Base-by-base conservation (phyloP, 75 land plant genomes). In the Selaginella tamariscina region DNA sequence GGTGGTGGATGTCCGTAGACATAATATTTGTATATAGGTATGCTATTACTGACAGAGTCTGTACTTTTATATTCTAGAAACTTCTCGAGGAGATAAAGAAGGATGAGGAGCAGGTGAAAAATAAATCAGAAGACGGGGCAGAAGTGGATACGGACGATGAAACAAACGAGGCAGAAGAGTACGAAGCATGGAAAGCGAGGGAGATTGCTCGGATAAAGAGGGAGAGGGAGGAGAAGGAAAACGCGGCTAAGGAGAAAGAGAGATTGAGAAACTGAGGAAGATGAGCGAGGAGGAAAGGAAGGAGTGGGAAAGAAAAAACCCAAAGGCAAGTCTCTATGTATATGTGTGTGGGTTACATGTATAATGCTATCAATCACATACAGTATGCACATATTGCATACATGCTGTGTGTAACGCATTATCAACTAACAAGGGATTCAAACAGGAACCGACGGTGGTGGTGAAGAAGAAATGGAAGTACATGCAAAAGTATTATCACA, bases 401-500 rank as follows among this genome's bases (percentile, higher is more conserved):
- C n/a, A n/a, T n/a, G n/a, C n/a, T n/a, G n/a, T n/a, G n/a, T n/a
- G n/a, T n/a, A n/a, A n/a, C n/a, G n/a, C n/a, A n/a, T n/a, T n/a
- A n/a, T n/a, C n/a, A n/a, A n/a, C n/a, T n/a, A n/a, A n/a, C n/a
- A n/a, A n/a, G n/a, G n/a, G n/a, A n/a, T n/a, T n/a, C n/a, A n/a
- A n/a, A n/a, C n/a, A n/a, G n/a, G n/a, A n/a, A n/a, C n/a, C n/a
- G 11, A 68, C 78, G 31, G 62, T 77, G 0, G 65, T 70, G n/a
- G 33, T 79, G 5, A 93, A 93, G 74, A 86, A 89, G 73, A 93
- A 89, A 70, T 93, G 98, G 98, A 89, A 81, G 77, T 93, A 88
- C 56, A 93, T 93, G 98, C 98, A 93, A 89, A 93, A 93, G 68
- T 93, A 93, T 60, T 93, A 83, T 68, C 98, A 93, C 84, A 88